Evolutionary conservation across 257 asterid genomes (phyloP).

Genomic region (Plantago elongata): DNA sequence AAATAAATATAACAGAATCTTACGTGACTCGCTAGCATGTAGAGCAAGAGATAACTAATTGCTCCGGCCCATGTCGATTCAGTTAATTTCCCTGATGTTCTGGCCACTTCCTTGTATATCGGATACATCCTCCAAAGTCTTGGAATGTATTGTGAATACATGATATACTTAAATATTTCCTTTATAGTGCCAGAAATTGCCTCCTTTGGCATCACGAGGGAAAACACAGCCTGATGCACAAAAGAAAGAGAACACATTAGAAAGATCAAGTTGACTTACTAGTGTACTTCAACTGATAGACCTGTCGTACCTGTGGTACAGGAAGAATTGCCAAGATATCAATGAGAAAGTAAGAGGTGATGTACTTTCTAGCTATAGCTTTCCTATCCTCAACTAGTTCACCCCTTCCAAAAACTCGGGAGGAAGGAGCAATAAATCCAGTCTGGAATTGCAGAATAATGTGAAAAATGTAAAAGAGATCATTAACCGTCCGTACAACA

Average conservation of each 20-base stretch:
- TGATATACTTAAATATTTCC: slow-evolving; percentile 63
- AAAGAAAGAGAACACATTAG: neutral
- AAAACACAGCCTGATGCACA: neutral
- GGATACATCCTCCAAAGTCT: slow-evolving; percentile 68
- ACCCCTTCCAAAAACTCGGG: slow-evolving; percentile 98
- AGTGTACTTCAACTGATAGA: neutral
- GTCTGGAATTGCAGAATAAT: slow-evolving; percentile 96
- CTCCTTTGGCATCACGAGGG: neutral
- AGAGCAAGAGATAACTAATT: slow-evolving; percentile 72
- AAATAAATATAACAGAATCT: slow-evolving; percentile 25
- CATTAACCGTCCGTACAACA: slow-evolving; percentile 71
- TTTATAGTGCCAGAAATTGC: slow-evolving; percentile 47
- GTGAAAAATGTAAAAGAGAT: slow-evolving; percentile 82
- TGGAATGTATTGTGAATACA: slow-evolving; percentile 82
- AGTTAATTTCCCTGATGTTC: slow-evolving; percentile 98
- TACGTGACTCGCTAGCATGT: slow-evolving; percentile 99
- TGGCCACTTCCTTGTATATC: slow-evolving; percentile 75
- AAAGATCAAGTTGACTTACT: neutral
- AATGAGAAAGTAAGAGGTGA: slow-evolving; percentile 71
- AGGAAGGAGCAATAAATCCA: slow-evolving; percentile 93
- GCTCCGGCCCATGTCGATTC: slow-evolving; percentile 99
- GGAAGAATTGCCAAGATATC: slow-evolving; percentile 93
- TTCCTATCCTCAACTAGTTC: slow-evolving; percentile 93
- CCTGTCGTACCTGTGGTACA: slow-evolving; percentile 75
- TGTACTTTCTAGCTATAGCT: slow-evolving; percentile 82